Conservation (phyloP, 768 basidiomycete genomes). For the Strobilomyces echinocephalus region DNA sequence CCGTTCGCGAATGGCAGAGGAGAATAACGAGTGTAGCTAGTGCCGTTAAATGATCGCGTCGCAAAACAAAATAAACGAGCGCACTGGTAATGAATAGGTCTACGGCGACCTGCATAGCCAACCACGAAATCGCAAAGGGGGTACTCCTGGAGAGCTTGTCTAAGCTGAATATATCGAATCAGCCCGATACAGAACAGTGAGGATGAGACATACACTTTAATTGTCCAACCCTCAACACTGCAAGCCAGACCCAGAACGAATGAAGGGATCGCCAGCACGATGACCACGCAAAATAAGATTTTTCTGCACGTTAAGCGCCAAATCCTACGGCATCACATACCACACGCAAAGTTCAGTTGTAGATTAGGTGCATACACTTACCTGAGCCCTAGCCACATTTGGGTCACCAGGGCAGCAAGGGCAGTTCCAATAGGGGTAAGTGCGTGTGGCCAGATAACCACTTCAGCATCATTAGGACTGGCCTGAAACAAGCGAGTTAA, state of each 20-base stretch:
- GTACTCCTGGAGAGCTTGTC: too few species aligned
- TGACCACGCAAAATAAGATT: conserved; percentile 31
- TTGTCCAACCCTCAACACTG: conserved; percentile 22
- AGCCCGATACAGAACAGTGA: background rate
- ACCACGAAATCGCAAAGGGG: background rate
- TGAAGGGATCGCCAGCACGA: conserved; percentile 35
- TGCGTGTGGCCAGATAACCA: conserved; percentile 44
- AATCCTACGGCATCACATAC: conserved; percentile 6
- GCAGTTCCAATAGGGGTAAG: conserved; percentile 39
- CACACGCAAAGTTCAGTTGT: background rate
- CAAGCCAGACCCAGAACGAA: conserved; percentile 42
- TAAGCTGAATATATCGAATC: conserved; percentile 12
- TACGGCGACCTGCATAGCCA: background rate
- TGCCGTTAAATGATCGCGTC: background rate
- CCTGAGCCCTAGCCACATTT: conserved; percentile 46
- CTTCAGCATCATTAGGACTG: conserved; percentile 21
- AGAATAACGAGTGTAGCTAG: background rate
- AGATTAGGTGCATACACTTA: conserved; percentile 1
- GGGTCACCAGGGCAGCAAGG: conserved; percentile 35
- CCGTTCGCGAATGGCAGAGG: background rate
- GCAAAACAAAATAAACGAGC: background rate
- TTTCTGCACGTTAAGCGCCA: conserved; percentile 11
- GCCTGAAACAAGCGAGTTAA: background rate
- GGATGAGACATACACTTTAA: conserved; percentile 31
- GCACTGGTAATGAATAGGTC: background rate